Evolutionary conservation across 768 basidiomycete species (phyloP), one percentile per base, ranked within the genome.

Genomic region (Pulveroboletus sp.): DNA sequence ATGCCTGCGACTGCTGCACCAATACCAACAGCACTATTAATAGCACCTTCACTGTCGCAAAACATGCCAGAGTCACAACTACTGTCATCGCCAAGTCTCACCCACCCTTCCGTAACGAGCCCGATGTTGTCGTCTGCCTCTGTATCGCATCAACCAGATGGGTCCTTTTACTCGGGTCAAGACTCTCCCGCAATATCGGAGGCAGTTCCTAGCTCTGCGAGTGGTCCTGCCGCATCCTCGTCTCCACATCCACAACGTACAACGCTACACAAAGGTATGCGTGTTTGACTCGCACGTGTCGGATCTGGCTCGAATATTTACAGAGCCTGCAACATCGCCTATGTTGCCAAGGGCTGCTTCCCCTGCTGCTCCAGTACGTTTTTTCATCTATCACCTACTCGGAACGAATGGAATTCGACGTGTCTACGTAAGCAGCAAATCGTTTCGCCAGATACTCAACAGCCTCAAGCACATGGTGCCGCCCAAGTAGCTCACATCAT

Each of bases 31-130:
- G 65, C 71, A 1, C 71, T 68, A 2, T 70, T 75, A 47, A 68
- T 73, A 70, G 46, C 66, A 36, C 55, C 67, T 17, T 67, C 69
- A 24, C 46, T 70, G 36, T 69, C 69, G 14, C 67, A 72, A 21
- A 60, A 58, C 46, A 35, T 62, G 37, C 47, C 59, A 35, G 75
- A 76, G 13, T 69, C 72, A 35, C 63, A 69, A 33, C 24, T 70
- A 24, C 69, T 81, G 11, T 81, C 86, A 0, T 90, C 89, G 8
- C 89, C 89, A 27, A 92, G 89, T 63, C 71, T 91, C 47, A 91
- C 89, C n/a, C 88, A 91, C 68, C 84, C 81, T 35, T 90, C 89
- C 6, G 74, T 85, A 43, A 85, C 86, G 49, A 92, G 89, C 56
- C 89, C 89, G 0, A 83, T 89, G 73, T 59, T 90, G 46, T 90